These are phyloP conservation scores for Hanseniaspora occidentalis DNA, from an alignment of 805 yeast genomes.

Conservation along the genomic window DNA sequence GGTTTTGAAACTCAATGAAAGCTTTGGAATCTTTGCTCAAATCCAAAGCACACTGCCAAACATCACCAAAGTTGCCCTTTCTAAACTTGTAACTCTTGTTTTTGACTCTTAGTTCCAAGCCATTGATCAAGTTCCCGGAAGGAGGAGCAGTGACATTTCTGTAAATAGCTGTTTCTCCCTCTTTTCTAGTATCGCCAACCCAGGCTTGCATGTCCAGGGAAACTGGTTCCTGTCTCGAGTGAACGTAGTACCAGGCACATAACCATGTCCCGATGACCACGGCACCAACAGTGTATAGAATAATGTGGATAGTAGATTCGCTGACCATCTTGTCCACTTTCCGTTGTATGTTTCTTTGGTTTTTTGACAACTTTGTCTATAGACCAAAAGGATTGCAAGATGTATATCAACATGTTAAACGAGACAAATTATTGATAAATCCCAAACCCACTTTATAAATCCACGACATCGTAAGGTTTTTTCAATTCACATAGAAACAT, in stretches of 20 bases:
- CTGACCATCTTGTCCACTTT: background rate
- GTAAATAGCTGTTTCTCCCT: slow-evolving; percentile 1
- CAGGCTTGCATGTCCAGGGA: slow-evolving; percentile 1
- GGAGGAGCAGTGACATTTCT: background rate
- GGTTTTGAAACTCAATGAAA: slow-evolving; percentile 22
- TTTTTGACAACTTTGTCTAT: no score
- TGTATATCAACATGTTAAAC: no score
- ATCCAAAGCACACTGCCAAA: slow-evolving; percentile 36
- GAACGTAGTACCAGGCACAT: background rate
- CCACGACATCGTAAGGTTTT: no score
- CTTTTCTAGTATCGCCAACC: slow-evolving; percentile 1
- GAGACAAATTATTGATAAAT: no score
- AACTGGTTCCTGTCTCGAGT: background rate
- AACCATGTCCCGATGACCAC: background rate
- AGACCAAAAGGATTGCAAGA: no score
- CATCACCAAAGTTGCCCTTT: slow-evolving; percentile 63
- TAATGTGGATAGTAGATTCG: background rate
- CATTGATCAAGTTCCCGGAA: slow-evolving; percentile 4
- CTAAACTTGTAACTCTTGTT: slow-evolving; percentile 21
- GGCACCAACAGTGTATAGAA: background rate
- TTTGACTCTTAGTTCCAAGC: slow-evolving; percentile 5
- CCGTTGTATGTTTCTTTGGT: background rate
- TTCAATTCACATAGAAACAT: no score
- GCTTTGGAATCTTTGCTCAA: background rate
- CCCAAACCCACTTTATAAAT: no score